Base-by-base conservation (phyloP, 148 eudicot genomes). In the Pouteria glomerata region DNA sequence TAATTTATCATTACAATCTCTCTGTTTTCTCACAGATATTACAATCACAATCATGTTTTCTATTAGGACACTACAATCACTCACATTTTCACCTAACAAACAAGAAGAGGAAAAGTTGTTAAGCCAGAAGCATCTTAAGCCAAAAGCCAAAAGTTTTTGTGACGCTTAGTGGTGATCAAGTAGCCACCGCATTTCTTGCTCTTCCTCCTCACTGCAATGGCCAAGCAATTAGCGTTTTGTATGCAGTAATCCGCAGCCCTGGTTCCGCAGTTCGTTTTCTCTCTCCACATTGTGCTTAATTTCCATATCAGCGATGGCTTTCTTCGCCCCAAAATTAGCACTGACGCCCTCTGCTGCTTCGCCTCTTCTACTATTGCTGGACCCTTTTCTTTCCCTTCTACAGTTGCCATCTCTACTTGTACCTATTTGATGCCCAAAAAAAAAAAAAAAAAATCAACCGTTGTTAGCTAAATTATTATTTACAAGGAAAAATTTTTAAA, bases 131-230 rank as follows among this genome's bases (percentile, higher is more conserved):
- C n/a, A n/a, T n/a, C n/a, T n/a, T 85, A 91, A 57, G 97, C 97
- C 73, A 89, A 80, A 70, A 85, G 92, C 97, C 97, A 92, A 63
- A 92, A 92, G 27, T 89, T 83, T 79, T 87, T 89, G 76, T 89
- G 97, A 16, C 90, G 77, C 74, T 89, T 89, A 13, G 96, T 89
- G 63, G 92, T 92, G 66, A 92, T 92, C 50, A 87, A 73, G 66
- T 87, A 91, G 8, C 97, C 97, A 12, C 97, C 97, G 63, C 78
- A 74, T 79, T 88, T 87, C 48, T 63, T 86, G 82, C 87, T 83
- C 76, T 87, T 89, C 53, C 86, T 77, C 66, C 97, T 89, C n/a
- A 89, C 92, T 34, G 89, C 95, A 62, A 92, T 76, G 2, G 92
- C 85, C 90, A 84, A 80, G 72, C 97, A 87, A 60, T 79, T 82